Conservation (phyloP, 148 eudicot genomes). For the Chenopodium quinoa region DNA sequence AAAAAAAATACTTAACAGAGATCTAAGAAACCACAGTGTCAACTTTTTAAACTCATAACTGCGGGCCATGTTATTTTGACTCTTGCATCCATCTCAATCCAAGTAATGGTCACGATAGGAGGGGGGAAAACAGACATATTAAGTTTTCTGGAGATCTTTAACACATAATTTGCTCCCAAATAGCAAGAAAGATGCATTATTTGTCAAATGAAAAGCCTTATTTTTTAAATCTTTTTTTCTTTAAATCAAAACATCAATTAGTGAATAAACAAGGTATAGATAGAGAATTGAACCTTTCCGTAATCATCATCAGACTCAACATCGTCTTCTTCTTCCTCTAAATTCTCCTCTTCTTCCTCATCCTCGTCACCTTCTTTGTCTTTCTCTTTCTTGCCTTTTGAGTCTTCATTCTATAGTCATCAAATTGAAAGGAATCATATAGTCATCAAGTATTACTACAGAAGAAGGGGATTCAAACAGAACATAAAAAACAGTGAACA, state of each 20-base stretch:
- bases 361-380: conserved; percentile 28
- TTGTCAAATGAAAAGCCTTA: background rate
- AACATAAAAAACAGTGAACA: background rate
- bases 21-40: background rate
- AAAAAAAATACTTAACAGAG: background rate
- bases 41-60: background rate
- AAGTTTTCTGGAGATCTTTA: background rate
- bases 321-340: conserved; percentile 24
- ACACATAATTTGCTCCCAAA: background rate
- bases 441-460: background rate
- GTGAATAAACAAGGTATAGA: background rate
- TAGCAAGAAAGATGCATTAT: background rate
- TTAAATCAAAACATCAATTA: background rate
- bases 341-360: conserved; percentile 24
- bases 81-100: background rate
- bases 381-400: conserved; percentile 11
- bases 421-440: background rate
- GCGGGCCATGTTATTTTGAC: background rate
- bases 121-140: background rate
- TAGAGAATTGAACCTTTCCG: conserved; percentile 10
- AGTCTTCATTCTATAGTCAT: conserved; percentile 18
- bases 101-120: background rate
- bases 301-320: conserved; percentile 22
- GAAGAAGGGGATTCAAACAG: background rate
- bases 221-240: too few relatives aligned